Evolutionary conservation across 2,329 filamentous ascomycete genomes (phyloP), one percentile per base, ranked within the genome.

Genomic region (Penicillium vulpinum): DNA sequence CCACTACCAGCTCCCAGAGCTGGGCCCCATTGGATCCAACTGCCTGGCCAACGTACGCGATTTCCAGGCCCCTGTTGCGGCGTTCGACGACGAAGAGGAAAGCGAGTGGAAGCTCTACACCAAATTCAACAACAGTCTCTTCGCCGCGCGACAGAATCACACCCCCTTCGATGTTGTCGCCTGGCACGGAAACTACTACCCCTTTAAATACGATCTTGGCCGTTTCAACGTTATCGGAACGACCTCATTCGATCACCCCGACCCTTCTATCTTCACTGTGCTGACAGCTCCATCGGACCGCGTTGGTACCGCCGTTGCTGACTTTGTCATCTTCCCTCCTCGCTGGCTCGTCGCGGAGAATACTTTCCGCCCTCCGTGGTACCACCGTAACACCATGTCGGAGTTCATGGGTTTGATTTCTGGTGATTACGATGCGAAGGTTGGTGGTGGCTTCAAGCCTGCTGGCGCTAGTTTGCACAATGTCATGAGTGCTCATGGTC

Each of bases 181-280:
- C 3, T 92, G 89, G 89, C 89, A 92, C 69, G 89, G 89, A 43
- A 89, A 85, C 61, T 92, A 91, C 75, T 88, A 88, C 59, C 89
- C 89, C 0, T 91, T 86, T 81, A 92, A 92, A 75, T 92, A 92
- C 76, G 89, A 92, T 66, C 81, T 92, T 1, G 88, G 87, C 26
- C 85, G 88, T 31, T 92, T 91, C 80, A 89, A 88, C 75, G 85
- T 85, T 41, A 86, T 92, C 43, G 89, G 89, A 21, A 85, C 81
- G 53, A 85, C 90, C 62, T 88, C 85, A 8, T 90, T 85, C 68
- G 89, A 92, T 71, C 89, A 92, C 68, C 88, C 88, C 1, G 89
- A 92, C 68, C 89, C 89, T 0, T 87, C 83, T 60, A 91, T 92
- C 71, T 92, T 88, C 75, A 91, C 84, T 29, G 85, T 88, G 3